Evolutionary conservation across 495 filamentous ascomycete species (phyloP).

Genomic region (Clavariopsis aquatica): DNA sequence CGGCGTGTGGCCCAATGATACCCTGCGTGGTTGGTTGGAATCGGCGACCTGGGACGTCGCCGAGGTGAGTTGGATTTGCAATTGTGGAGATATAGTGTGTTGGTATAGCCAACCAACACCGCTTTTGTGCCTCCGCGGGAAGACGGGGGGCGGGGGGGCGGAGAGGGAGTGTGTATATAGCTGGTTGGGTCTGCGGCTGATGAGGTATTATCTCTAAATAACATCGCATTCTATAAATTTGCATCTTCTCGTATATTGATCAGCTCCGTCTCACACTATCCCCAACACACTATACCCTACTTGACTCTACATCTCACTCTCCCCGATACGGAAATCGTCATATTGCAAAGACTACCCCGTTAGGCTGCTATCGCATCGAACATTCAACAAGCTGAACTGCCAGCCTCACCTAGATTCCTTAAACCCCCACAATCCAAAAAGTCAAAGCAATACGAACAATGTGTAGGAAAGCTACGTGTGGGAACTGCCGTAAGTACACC

Average conservation of each 20-base stretch:
- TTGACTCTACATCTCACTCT: too few species aligned
- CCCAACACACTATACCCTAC: too few species aligned
- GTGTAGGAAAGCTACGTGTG: conserved; percentile 45
- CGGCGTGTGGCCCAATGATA: background rate
- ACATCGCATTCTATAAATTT: background rate
- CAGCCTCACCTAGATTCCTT: too few species aligned
- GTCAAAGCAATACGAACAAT: conserved; percentile 40
- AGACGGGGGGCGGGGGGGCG: background rate
- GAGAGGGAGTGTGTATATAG: background rate
- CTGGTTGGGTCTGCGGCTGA: too few species aligned
- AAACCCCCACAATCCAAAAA: too few species aligned
- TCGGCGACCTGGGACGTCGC: conserved; percentile 21
- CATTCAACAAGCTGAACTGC: background rate
- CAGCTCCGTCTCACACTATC: background rate
- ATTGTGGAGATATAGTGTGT: conserved; percentile 3
- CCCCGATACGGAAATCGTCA: too few species aligned
- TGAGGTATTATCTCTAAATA: too few species aligned
- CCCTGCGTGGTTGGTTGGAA: conserved; percentile 10
- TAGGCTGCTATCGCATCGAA: background rate
- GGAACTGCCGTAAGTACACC: conserved; percentile 43
- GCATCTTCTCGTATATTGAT: background rate
- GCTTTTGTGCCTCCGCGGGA: background rate
- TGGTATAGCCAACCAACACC: background rate
- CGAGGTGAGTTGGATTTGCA: conserved; percentile 9
- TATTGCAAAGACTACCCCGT: too few species aligned